A percentile compares a stretch with the other conserved stretches of the same genome.
Evolutionary conservation across 2,329 filamentous ascomycete genomes (phyloP).

Genomic region (Pestalotiopsis sp.): DNA sequence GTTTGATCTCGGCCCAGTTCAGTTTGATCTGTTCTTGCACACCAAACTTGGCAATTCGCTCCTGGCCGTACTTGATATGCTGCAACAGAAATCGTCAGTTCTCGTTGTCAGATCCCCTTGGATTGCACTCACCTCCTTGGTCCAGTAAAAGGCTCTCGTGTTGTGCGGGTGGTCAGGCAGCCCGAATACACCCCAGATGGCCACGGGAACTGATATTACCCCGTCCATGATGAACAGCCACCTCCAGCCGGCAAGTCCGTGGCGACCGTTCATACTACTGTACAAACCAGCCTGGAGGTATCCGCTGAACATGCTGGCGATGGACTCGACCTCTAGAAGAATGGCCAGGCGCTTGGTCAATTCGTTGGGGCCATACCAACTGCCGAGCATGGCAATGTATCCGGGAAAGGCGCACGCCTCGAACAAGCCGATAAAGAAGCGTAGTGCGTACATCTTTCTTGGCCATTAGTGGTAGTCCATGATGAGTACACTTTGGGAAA

Average conservation of each 20-base stretch:
- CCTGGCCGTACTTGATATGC: neutral
- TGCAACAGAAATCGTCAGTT: neutral
- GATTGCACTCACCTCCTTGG: neutral
- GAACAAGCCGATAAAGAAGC: constrained; percentile 34
- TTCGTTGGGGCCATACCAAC: constrained; percentile 36
- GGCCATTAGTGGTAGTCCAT: neutral
- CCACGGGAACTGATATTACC: constrained; percentile 49
- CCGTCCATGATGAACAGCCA: constrained; percentile 45
- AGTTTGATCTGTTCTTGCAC: neutral
- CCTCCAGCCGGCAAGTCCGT: constrained; percentile 47
- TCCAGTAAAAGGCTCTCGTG: constrained; percentile 38
- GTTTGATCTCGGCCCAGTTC: neutral
- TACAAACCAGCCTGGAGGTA: constrained; percentile 52
- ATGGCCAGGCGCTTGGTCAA: constrained; percentile 54
- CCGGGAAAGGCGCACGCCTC: constrained; percentile 29
- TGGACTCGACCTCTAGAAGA: constrained; percentile 52
- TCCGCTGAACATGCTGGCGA: constrained; percentile 54
- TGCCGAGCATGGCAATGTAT: constrained; percentile 30
- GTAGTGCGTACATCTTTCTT: constrained; percentile 26
- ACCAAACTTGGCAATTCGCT: neutral
- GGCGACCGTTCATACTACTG: constrained; percentile 40
- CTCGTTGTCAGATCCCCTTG: no score
- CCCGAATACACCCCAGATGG: constrained; percentile 45
- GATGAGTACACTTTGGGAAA: neutral
- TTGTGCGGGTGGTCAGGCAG: constrained; percentile 45